phyloP scores from a whole-genome alignment of 768 basidiomycete species.

The Termitomyces sp. region DNA sequence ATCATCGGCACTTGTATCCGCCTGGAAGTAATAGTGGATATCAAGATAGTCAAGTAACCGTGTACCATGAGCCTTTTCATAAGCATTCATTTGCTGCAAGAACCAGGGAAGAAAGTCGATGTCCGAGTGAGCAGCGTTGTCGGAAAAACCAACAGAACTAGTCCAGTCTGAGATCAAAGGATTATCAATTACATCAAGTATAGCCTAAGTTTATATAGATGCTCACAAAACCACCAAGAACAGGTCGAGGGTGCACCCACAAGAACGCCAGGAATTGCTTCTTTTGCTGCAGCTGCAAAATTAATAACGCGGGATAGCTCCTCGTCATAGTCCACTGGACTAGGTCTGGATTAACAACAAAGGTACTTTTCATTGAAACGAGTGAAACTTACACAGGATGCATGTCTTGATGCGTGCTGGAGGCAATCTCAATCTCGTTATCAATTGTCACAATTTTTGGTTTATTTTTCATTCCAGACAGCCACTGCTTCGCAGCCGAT shows the following conservation, averaged over 20 bases:
- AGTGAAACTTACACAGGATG: slow-evolving; percentile 35
- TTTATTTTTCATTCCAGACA: slow-evolving; percentile 40
- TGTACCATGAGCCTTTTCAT: slow-evolving; percentile 28
- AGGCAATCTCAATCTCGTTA: slow-evolving; percentile 55
- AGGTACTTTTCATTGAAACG: neutral
- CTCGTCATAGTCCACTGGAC: slow-evolving; percentile 46
- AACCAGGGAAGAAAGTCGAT: slow-evolving; percentile 56
- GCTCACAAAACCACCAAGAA: slow-evolving; percentile 41
- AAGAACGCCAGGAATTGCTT: slow-evolving; percentile 35
- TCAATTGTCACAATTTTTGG: slow-evolving; percentile 45
- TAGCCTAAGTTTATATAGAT: neutral
- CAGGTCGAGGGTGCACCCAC: slow-evolving; percentile 45
- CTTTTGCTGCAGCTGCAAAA: slow-evolving; percentile 37
- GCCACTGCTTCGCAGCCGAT: slow-evolving; percentile 37
- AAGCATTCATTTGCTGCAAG: slow-evolving; percentile 40
- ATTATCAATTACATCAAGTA: neutral
- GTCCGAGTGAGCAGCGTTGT: slow-evolving; percentile 46
- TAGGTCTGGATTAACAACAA: slow-evolving; percentile 12
- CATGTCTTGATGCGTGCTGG: slow-evolving; percentile 52
- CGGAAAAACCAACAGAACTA: slow-evolving; percentile 39
- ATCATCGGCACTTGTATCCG: slow-evolving; percentile 50
- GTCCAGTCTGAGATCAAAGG: slow-evolving; percentile 40
- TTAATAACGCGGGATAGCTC: slow-evolving; percentile 41
- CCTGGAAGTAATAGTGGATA: slow-evolving; percentile 51
- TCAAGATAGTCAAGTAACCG: slow-evolving; percentile 51